Percentiles rank a stretch among this genome's conserved stretches.
Conservation (phyloP, 352 stramenopile species). For the Globisporangium recalcitrans region DNA sequence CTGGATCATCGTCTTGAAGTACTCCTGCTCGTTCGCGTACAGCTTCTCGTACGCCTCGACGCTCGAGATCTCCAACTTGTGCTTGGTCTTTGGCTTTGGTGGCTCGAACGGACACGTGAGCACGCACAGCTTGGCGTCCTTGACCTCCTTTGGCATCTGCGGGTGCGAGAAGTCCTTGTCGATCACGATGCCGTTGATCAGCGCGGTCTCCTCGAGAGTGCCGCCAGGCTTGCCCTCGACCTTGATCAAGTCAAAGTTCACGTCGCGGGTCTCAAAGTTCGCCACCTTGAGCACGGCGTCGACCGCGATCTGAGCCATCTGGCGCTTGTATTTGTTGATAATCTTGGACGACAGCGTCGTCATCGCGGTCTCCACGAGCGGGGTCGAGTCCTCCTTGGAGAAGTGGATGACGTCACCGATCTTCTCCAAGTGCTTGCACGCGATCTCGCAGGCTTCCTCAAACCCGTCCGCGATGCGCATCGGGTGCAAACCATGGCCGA, state of each 20-base stretch:
- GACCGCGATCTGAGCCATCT: conserved; percentile 99
- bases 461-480: conserved; percentile 98
- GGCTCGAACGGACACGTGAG: conserved; percentile 99
- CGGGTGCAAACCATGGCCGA: conserved; percentile 96
- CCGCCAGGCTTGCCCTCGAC: conserved; percentile 98
- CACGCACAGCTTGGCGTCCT: conserved; percentile 98
- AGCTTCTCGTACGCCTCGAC: conserved; percentile 97
- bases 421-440: conserved; percentile 91
- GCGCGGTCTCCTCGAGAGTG: conserved; percentile 95
- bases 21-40: conserved; percentile 97
- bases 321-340: conserved; percentile 96
- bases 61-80: conserved; percentile 99
- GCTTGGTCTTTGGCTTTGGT: conserved; percentile 99
- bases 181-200: conserved; percentile 99
- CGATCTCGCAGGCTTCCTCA: conserved; percentile 96
- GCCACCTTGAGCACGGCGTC: conserved; percentile 97
- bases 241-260: conserved; percentile 99
- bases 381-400: conserved; percentile 90
- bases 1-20: conserved; percentile 99
- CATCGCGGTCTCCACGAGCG: conserved; percentile 96
- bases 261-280: conserved; percentile 97
- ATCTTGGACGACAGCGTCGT: conserved; percentile 99
- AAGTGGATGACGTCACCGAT: conserved; percentile 98
- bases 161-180: conserved; percentile 99
- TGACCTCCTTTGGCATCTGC: conserved; percentile 97